Percentiles rank a stretch among this genome's conserved stretches.
phyloP scores from a whole-genome alignment of 768 basidiomycete species.

The Pleurotus citrinopileatus region DNA sequence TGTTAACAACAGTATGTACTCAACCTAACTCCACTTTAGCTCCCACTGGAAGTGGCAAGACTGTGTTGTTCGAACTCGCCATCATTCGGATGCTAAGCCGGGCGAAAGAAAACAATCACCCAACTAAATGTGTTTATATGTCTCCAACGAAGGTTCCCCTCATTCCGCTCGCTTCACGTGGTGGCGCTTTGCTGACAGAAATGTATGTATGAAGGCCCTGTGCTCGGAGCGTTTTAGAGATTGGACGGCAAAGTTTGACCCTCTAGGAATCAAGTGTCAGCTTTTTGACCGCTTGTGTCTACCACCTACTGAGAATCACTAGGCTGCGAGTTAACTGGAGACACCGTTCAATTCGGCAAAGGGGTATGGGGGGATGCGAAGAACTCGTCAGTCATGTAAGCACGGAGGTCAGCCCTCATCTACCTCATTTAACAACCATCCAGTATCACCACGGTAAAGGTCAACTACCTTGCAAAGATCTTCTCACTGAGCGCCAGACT shows the following conservation, averaged over 20 bases:
- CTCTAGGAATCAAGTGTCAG: slow-evolving; percentile 74
- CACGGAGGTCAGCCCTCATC: too few species aligned
- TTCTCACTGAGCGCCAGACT: background rate
- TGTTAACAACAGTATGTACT: background rate
- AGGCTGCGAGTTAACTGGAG: slow-evolving; percentile 93
- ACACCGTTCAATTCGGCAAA: slow-evolving; percentile 68
- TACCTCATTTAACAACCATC: too few species aligned
- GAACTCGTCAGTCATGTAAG: slow-evolving; percentile 76
- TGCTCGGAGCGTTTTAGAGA: slow-evolving; percentile 83
- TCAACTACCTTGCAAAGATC: background rate
- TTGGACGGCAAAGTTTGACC: slow-evolving; percentile 80
- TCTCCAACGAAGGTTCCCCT: slow-evolving; percentile 93
- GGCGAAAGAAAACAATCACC: slow-evolving; percentile 28
- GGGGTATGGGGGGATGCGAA: slow-evolving; percentile 74
- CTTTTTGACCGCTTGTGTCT: background rate
- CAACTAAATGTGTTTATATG: slow-evolving; percentile 83
- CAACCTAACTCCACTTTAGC: too few species aligned
- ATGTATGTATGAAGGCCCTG: slow-evolving; percentile 57
- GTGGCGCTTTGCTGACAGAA: background rate
- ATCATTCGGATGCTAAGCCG: slow-evolving; percentile 72
- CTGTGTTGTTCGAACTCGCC: slow-evolving; percentile 89
- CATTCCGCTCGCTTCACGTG: too few species aligned
- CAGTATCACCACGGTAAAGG: slow-evolving; percentile 80
- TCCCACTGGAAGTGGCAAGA: slow-evolving; percentile 96
- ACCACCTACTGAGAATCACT: slow-evolving; percentile 6